phyloP scores from a whole-genome alignment of 768 basidiomycete genomes.

The Leccinellum albellum region DNA sequence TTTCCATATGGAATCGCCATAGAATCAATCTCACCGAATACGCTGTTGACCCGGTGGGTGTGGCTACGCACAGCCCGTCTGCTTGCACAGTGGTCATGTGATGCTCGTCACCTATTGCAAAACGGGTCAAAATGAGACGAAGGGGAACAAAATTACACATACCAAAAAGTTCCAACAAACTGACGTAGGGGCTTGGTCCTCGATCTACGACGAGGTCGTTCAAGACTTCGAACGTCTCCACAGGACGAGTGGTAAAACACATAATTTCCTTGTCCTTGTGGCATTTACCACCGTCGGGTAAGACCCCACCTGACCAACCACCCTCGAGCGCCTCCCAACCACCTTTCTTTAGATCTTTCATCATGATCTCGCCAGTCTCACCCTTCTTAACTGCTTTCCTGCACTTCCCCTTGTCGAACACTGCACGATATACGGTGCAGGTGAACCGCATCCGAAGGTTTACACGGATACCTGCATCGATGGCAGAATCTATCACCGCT shows the following conservation, averaged over 20 bases:
- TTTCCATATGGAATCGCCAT: neutral
- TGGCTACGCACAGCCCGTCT: slow-evolving; percentile 90
- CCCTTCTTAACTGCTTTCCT: slow-evolving; percentile 88
- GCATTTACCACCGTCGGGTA: slow-evolving; percentile 42
- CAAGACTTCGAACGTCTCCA: slow-evolving; percentile 92
- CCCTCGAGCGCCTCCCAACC: slow-evolving; percentile 98
- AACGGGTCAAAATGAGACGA: slow-evolving; percentile 2
- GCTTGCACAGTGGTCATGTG: slow-evolving; percentile 99
- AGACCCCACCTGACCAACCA: slow-evolving; percentile 50
- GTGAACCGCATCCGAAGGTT: slow-evolving; percentile 99
- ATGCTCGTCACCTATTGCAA: slow-evolving; percentile 84
- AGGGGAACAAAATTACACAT: slow-evolving; percentile 26
- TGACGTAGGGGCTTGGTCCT: slow-evolving; percentile 97
- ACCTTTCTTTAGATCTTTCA: slow-evolving; percentile 84
- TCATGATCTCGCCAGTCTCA: slow-evolving; percentile 94
- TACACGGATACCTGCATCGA: slow-evolving; percentile 92
- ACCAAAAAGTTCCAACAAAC: slow-evolving; percentile 95
- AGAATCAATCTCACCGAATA: slow-evolving; percentile 68
- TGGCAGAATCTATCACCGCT: slow-evolving; percentile 78
- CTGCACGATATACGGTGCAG: slow-evolving; percentile 94
- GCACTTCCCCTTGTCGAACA: slow-evolving; percentile 64
- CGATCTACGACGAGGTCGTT: slow-evolving; percentile 98
- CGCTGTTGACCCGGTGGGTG: slow-evolving; percentile 97
- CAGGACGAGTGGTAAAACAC: slow-evolving; percentile 94
- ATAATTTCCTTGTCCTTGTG: slow-evolving; percentile 93